Evolutionary conservation across 2,329 filamentous ascomycete species (phyloP).

Genomic region (Penicillium sp.): DNA sequence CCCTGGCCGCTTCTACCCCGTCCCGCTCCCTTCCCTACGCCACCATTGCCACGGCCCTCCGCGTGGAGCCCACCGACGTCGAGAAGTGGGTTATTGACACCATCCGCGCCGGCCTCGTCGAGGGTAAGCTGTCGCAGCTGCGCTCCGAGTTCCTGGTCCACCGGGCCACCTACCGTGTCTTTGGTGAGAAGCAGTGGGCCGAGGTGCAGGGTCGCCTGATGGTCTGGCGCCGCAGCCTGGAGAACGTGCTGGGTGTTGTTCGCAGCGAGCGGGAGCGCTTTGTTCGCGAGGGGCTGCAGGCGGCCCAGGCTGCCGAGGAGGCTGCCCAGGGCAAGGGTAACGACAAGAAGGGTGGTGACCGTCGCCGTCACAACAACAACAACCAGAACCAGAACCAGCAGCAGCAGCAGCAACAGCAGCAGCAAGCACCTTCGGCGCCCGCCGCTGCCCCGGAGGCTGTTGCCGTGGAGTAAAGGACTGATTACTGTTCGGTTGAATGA

Average conservation of each 20-base stretch:
- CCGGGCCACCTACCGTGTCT: slow-evolving; percentile 90
- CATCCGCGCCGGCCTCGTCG: slow-evolving; percentile 87
- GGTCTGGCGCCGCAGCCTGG: slow-evolving; percentile 77
- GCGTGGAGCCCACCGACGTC: slow-evolving; percentile 72
- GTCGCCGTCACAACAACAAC: slow-evolving; percentile 29
- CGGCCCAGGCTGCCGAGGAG: slow-evolving; percentile 45
- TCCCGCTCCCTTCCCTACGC: slow-evolving; percentile 82
- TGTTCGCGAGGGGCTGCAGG: slow-evolving; percentile 55
- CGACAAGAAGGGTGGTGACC: no score
- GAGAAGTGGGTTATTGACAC: slow-evolving; percentile 99
- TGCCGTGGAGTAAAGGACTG: no score
- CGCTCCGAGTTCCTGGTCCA: slow-evolving; percentile 91
- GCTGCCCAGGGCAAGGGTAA: slow-evolving; percentile 20
- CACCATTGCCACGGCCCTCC: slow-evolving; percentile 72
- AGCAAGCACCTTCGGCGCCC: no score
- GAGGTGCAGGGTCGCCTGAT: slow-evolving; percentile 85
- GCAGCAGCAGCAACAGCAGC: no score
- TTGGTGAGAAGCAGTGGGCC: slow-evolving; percentile 95
- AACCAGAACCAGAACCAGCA: no score
- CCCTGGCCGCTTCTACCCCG: slow-evolving; percentile 71
- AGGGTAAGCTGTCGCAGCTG: slow-evolving; percentile 90
- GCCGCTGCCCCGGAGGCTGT: no score
- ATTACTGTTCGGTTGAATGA: no score
- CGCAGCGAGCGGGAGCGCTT: slow-evolving; percentile 73
- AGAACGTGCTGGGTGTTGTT: slow-evolving; percentile 68